Evolutionary conservation across 176 grass and related monocot species (phyloP).

Genomic region (Bromus sterilis): DNA sequence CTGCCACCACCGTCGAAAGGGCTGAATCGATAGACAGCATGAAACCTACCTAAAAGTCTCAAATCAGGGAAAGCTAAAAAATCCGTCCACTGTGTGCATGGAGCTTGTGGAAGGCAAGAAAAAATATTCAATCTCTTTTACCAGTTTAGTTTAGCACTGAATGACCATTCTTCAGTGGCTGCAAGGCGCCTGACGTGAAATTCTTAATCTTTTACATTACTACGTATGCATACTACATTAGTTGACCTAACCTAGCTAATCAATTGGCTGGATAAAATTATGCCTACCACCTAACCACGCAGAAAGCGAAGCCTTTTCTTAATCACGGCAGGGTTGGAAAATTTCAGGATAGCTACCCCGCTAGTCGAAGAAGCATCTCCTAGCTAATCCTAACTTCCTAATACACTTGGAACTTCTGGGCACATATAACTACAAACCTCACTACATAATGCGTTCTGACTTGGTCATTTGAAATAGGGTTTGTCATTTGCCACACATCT

Average conservation of each 20-base stretch:
- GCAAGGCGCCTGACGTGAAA: neutral
- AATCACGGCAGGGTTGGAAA: neutral
- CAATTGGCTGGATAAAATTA: neutral
- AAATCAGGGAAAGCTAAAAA: no score
- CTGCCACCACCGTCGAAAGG: no score
- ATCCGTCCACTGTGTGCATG: no score
- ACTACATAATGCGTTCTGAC: neutral
- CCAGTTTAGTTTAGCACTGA: neutral
- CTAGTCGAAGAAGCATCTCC: conserved; percentile 8
- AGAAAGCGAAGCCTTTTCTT: conserved; percentile 4
- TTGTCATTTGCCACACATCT: neutral
- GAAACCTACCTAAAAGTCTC: no score
- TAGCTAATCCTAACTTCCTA: conserved; percentile 26
- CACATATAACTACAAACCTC: neutral
- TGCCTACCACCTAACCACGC: neutral
- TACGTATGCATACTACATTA: neutral
- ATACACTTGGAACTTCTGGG: neutral
- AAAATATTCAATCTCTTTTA: neutral
- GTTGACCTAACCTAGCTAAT: conserved; percentile 25
- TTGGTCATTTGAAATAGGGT: conserved; percentile 8
- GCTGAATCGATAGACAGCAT: no score
- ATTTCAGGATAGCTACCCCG: conserved; percentile 4
- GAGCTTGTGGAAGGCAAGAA: neutral
- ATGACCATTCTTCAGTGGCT: neutral
- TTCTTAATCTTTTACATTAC: neutral